These are phyloP conservation scores for Vitis cinerea DNA, from an alignment of 164 flowering plant species.

Conservation along the genomic window DNA sequence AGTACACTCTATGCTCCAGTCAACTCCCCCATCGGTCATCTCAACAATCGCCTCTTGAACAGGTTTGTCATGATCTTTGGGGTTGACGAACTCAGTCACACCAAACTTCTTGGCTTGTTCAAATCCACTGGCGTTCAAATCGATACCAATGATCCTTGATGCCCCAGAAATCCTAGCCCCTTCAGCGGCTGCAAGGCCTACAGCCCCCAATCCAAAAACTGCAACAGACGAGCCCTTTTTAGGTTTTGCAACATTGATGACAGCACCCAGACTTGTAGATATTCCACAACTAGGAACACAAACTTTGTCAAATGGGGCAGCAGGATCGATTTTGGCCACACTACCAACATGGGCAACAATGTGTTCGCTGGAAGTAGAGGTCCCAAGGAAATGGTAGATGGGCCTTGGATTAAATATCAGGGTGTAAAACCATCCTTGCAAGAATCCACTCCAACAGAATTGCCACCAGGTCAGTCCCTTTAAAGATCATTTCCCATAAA, in stretches of 20 bases:
- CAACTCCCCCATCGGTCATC: slow-evolving; percentile 52
- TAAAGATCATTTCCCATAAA: too few relatives aligned
- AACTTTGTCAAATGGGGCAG: slow-evolving; percentile 51
- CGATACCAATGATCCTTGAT: slow-evolving; percentile 46
- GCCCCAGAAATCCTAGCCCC: slow-evolving; percentile 49
- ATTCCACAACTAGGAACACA: slow-evolving; percentile 46
- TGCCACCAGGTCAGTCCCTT: too few relatives aligned
- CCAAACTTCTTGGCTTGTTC: slow-evolving; percentile 51
- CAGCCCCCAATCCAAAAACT: slow-evolving; percentile 53
- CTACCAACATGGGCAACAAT: too few relatives aligned
- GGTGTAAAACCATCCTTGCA: too few relatives aligned
- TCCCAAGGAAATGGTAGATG: too few relatives aligned
- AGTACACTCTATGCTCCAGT: slow-evolving; percentile 44
- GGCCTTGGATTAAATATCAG: too few relatives aligned
- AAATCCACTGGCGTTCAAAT: slow-evolving; percentile 35
- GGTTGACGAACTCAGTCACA: slow-evolving; percentile 55
- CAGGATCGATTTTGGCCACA: too few relatives aligned
- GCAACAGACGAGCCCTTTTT: slow-evolving; percentile 48
- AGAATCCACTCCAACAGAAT: too few relatives aligned
- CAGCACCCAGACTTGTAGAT: slow-evolving; percentile 52
- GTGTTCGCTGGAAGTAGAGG: too few relatives aligned
- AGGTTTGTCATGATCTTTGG: slow-evolving; percentile 53
- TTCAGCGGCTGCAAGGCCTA: slow-evolving; percentile 59
- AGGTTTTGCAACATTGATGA: slow-evolving; percentile 56
- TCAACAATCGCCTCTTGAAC: slow-evolving; percentile 50